Evolutionary conservation across 2,329 filamentous ascomycete genomes (phyloP), one percentile per base, ranked within the genome.

Genomic region (Monilinia vaccinii-corymbosi): DNA sequence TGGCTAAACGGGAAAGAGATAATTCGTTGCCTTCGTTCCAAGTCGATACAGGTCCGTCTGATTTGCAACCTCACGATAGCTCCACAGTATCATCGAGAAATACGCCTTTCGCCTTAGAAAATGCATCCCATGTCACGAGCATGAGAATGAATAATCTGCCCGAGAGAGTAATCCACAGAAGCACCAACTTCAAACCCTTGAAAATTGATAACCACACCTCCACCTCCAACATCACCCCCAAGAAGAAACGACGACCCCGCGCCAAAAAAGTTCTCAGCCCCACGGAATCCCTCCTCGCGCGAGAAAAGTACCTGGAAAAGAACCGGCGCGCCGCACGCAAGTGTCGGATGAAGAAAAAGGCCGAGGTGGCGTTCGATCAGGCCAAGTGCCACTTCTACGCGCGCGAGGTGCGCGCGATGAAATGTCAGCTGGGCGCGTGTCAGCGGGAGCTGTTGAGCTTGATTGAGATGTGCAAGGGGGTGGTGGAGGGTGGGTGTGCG

Each of bases 341-440:
- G 42, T 53, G 51, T 32, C 51, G 51, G n/a, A 40, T 53, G 14
- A 53, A 53, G 38, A 53, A 53, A 21, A 53, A 53, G 18, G 51
- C 38, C 8, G 51, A 53, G 18, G 44, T 53, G 38, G 38, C 4
- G 8, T 18, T 23, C 7, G 51, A 53, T 44, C 38, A 53, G 7
- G 51, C 38, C 8, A 42, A 18, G 16, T 53, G 42, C 3, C 18
- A 53, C 9, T 28, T 4, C 25, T 53, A 42, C 16, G 25, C 31
- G 8, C 11, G 7, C 6, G 25, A 44, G 28, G 21, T 53, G 1
- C n/a, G 40, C 8, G 38, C 25, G 18, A 44, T 38, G 7, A 53
- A 44, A 11, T 18, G 2, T 2, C 25, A 53, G 38, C 9, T 53
- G 6, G 38, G 13, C 18, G 51, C 21, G 14, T 21, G 38, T 21